Evolutionary conservation across 306 rosid genomes (phyloP), one percentile per base, ranked within the genome.

Genomic region (Carpinus viminea): DNA sequence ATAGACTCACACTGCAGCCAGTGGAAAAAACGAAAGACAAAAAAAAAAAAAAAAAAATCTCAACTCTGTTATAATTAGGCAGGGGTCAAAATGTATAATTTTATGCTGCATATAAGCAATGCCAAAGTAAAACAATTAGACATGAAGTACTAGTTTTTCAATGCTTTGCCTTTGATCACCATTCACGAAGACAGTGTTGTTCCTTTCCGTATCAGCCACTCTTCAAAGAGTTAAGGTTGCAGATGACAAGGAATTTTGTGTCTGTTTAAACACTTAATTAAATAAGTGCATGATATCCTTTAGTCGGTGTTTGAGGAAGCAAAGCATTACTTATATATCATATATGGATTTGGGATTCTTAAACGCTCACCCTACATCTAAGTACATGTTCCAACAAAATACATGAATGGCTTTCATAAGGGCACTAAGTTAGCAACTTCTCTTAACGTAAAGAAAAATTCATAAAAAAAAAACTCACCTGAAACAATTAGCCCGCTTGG

Each of bases 201-300:
- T 21, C 72, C 72, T 43, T 66, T 66, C 51, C 28, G 72, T 66
- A 66, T 66, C 51, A 41, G 50, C 72, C 72, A 66, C 16, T 31
- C 16, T 18, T 38, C 72, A 41, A 0, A 41, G 51, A 66, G 41
- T 66, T 66, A 16, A 18, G 72, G 51, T 9, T 18, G 72, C 72
- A 51, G 41, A 66, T 8, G 72, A 66, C 51, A 66, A 41, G 51
- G 17, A 41, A 48, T 47, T 66, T 16, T 18, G 51, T 66, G 16
- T 66, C 26, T 4, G 15, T 41, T 8, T 38, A 26, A 12, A n/a
- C 45, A 31, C 43, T 13, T 28, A 28, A 62, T 20, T 57, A 57
- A 9, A 26, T 12, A 60, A 60, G 1, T 28, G 18, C 1, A 31
- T 31, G 2, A 26, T 26, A 24, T 31, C 8, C 12, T 24, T 26